Evolutionary conservation across 1,284 basidiomycete genomes (phyloP), one percentile per base, ranked within the genome.

Genomic region (Irpex sp.): DNA sequence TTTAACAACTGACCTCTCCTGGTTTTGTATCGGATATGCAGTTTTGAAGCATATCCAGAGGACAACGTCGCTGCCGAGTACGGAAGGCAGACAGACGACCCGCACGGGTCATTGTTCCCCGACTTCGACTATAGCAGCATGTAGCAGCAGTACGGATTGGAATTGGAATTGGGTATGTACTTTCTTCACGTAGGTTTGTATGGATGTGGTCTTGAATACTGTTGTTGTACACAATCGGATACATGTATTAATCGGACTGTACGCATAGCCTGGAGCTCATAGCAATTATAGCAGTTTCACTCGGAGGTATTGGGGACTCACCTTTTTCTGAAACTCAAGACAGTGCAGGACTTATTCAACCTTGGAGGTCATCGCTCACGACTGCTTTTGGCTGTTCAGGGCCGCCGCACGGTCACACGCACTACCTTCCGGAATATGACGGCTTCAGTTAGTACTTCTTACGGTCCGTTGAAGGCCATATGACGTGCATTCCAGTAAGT

Each of bases 21-120:
- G 11, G 11, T 46, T 46, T n/a, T 13, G n/a, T 13, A 46, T 46
- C 5, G 13, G 9, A 13, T 46, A 46, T 46, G 5, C 11, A 92
- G 89, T 35, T 92, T 92, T 67, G 90, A 92, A 67, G 79, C 78
- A 59, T 93, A 93, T 69, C 88, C 87, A 1, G 90, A 93, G 71
- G 89, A 88, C 67, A 85, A 88, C 69, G 84, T 78, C 0, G 75
- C 83, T 0, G 71, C 79, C 50, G 71, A 76, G 54, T 93, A 93
- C 67, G 90, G 90, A 6, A 70, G 79, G 58, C 72, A 77, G 9
- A 82, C 77, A 0, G 69, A 76, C 1, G 90, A 92, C 73, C 79
- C 78, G 1, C 84, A 82, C 71, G 87, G 87, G 8, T 66, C 74
- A 21, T 75, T 75, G 36, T 92, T 92, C 76, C 84, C 87, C 13